Percentiles rank a stretch among this genome's conserved stretches.
Conservation (phyloP, 495 filamentous ascomycete species). For the Beverwykella pulmonaria region DNA sequence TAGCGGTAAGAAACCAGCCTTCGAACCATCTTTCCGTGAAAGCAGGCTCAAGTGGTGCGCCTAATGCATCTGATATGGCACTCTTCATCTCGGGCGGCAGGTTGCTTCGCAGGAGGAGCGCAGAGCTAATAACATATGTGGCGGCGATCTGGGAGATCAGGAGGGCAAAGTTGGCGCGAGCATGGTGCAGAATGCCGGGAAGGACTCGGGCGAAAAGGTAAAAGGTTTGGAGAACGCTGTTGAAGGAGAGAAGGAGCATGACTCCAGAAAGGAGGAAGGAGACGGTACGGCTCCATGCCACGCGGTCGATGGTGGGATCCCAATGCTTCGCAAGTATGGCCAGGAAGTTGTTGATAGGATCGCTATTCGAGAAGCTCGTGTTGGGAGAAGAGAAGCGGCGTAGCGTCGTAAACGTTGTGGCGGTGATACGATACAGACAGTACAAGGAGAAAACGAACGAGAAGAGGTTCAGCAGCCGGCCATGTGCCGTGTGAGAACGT, state of each 20-base stretch:
- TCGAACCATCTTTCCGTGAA: constrained; percentile 91
- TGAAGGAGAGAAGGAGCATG: constrained; percentile 75
- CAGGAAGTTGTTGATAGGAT: constrained; percentile 76
- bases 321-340: constrained; percentile 72
- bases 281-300: constrained; percentile 76
- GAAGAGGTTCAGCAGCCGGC: constrained; percentile 57
- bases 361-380: constrained; percentile 64
- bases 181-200: constrained; percentile 62
- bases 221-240: constrained; percentile 74
- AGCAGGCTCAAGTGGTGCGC: constrained; percentile 63
- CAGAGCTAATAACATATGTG: constrained; percentile 76
- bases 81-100: constrained; percentile 70
- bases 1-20: constrained; percentile 71
- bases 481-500: constrained; percentile 62
- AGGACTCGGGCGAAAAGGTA: constrained; percentile 70
- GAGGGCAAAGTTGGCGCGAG: constrained; percentile 69
- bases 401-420: constrained; percentile 64
- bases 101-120: constrained; percentile 71
- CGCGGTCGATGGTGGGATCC: constrained; percentile 69
- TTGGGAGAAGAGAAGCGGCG: constrained; percentile 56
- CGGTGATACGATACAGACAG: constrained; percentile 73
- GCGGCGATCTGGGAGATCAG: constrained; percentile 74
- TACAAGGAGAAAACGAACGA: constrained; percentile 71
- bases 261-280: constrained; percentile 76
- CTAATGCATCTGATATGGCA: constrained; percentile 71